phyloP scores from a whole-genome alignment of 176 grass and related monocot genomes.

The Oryza officinalis region DNA sequence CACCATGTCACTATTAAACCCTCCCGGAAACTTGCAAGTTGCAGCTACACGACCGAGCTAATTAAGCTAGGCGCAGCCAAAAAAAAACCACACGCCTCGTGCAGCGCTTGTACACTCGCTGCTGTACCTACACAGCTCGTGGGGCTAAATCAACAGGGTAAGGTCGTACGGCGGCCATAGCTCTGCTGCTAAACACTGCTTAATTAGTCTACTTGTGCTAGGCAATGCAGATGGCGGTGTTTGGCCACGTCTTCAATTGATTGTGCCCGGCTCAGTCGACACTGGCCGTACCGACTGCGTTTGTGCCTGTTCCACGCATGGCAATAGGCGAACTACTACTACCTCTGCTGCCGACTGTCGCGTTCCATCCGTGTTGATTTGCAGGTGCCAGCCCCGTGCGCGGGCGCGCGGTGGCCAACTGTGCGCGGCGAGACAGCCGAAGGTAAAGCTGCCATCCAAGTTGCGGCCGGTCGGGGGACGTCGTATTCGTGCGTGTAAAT shows the following conservation, averaged over 20 bases:
- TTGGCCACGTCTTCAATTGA: neutral
- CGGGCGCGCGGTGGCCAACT: neutral
- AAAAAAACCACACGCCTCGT: neutral
- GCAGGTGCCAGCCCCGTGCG: neutral
- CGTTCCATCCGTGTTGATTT: slow-evolving; percentile 8
- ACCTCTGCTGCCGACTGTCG: slow-evolving; percentile 31
- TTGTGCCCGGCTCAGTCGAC: neutral
- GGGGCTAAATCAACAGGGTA: too few species aligned
- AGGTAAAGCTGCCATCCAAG: neutral
- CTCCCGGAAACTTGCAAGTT: neutral
- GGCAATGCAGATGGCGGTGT: neutral
- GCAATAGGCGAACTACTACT: neutral
- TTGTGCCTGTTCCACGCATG: neutral
- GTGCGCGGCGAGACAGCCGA: too few species aligned
- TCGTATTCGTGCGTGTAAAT: slow-evolving; percentile 36
- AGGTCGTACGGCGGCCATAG: neutral
- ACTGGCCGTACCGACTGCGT: neutral
- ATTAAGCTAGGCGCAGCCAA: neutral
- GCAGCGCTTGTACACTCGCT: neutral
- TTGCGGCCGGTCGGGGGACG: neutral
- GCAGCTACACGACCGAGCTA: neutral
- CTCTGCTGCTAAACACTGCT: neutral
- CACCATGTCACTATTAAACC: neutral
- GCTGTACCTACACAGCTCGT: neutral
- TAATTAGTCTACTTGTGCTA: neutral